Percentiles rank a stretch among this genome's conserved stretches.
phyloP scores from a whole-genome alignment of 2,329 filamentous ascomycete genomes.

The Chlorencoelia australis region DNA sequence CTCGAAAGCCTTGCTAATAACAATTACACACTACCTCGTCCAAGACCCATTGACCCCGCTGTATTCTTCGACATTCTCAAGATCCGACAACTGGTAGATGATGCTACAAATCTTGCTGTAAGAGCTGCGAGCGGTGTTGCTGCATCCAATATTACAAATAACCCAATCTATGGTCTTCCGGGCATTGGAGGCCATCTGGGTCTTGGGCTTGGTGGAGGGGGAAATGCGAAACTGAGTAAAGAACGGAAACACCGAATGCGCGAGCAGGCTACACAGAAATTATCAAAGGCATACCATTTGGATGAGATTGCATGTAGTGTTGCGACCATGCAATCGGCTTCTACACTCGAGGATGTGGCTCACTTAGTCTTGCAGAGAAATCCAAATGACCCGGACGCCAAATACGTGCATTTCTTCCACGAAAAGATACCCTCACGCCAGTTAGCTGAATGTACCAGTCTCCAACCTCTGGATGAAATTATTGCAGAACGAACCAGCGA shows the following conservation, averaged over 20 bases:
- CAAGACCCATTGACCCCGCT: slow-evolving; percentile 67
- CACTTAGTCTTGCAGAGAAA: slow-evolving; percentile 61
- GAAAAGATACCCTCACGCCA: slow-evolving; percentile 75
- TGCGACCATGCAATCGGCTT: slow-evolving; percentile 72
- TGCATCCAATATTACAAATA: slow-evolving; percentile 51
- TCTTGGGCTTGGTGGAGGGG: slow-evolving; percentile 46
- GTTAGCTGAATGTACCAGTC: slow-evolving; percentile 60
- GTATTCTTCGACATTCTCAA: slow-evolving; percentile 79
- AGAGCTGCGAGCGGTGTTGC: slow-evolving; percentile 66
- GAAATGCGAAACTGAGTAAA: slow-evolving; percentile 57
- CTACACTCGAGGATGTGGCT: slow-evolving; percentile 67
- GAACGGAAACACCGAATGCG: slow-evolving; percentile 72
- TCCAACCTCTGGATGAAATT: slow-evolving; percentile 57
- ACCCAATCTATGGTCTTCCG: slow-evolving; percentile 39
- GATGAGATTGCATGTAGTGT: slow-evolving; percentile 80
- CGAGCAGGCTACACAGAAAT: slow-evolving; percentile 68
- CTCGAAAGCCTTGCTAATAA: slow-evolving; percentile 69
- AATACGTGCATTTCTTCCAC: slow-evolving; percentile 88
- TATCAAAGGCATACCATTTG: slow-evolving; percentile 66
- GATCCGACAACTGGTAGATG: slow-evolving; percentile 69
- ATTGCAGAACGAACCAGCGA: slow-evolving; percentile 54
- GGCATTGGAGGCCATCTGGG: slow-evolving; percentile 40
- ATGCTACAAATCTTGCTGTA: slow-evolving; percentile 68
- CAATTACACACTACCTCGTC: slow-evolving; percentile 68
- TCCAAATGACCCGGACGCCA: slow-evolving; percentile 59